These are phyloP conservation scores for Botrytis medusae DNA, from an alignment of 2,329 filamentous ascomycete genomes.

Conservation along the genomic window DNA sequence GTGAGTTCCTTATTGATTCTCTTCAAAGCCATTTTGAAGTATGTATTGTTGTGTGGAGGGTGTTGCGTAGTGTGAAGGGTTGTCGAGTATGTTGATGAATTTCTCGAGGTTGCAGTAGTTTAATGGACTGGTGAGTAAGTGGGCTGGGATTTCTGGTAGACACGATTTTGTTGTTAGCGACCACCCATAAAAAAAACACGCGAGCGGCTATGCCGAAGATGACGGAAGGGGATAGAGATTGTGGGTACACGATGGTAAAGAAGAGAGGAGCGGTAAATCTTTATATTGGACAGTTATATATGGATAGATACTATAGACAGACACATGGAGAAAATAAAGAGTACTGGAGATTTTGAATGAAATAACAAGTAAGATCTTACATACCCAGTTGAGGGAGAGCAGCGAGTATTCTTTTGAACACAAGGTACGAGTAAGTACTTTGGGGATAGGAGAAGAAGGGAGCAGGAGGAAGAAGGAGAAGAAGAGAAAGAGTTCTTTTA, in stretches of 20 bases:
- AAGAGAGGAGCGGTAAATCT: constrained; percentile 2
- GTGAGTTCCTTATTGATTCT: constrained; percentile 93
- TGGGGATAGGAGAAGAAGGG: not conserved
- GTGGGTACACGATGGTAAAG: constrained; percentile 1
- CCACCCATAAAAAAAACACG: constrained; percentile 28
- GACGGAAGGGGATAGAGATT: constrained; percentile 25
- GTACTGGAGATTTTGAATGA: not conserved
- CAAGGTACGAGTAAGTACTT: not conserved
- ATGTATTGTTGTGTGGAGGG: constrained; percentile 32
- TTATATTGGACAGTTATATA: not conserved
- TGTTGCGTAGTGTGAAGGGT: constrained; percentile 21
- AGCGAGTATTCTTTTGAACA: not conserved
- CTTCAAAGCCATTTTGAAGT: constrained; percentile 74
- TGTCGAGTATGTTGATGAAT: constrained; percentile 28
- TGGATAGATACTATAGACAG: constrained; percentile 15
- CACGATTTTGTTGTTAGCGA: constrained; percentile 31
- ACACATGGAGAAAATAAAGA: not conserved
- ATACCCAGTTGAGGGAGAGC: not conserved
- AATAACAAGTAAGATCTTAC: not conserved
- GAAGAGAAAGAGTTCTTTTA: not conserved
- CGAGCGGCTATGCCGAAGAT: constrained; percentile 31
- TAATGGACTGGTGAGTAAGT: constrained; percentile 32
- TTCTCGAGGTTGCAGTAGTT: constrained; percentile 34
- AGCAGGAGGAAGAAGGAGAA: no score
- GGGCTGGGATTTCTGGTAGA: constrained; percentile 22